These are phyloP conservation scores for Chimonanthus praecox DNA, from an alignment of 164 flowering plant species.

Conservation along the genomic window DNA sequence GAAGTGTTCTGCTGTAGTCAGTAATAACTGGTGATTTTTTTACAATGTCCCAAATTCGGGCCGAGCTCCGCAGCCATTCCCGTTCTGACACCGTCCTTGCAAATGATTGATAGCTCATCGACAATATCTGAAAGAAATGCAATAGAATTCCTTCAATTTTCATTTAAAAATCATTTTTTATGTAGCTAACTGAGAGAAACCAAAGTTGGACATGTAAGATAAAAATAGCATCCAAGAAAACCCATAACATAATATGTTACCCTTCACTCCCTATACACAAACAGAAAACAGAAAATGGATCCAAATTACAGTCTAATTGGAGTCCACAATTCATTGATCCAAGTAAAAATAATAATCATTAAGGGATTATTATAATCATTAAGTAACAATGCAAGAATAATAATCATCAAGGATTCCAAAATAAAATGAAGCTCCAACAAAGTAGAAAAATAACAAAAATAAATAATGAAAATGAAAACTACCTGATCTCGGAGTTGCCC, in stretches of 20 bases:
- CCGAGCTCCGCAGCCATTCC: conserved; percentile 80
- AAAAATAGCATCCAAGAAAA: not conserved
- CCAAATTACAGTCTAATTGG: no score
- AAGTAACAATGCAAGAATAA: no score
- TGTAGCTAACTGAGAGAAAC: not conserved
- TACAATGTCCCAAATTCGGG: conserved; percentile 77
- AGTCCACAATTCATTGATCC: no score
- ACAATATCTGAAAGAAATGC: conserved; percentile 43
- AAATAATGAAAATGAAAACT: not conserved
- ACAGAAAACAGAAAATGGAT: no score
- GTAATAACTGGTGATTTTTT: conserved; percentile 65
- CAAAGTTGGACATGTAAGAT: not conserved
- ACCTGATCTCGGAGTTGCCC: conserved; percentile 78
- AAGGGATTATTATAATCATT: no score
- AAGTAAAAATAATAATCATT: no score
- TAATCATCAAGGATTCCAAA: not conserved
- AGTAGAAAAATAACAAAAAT: no score
- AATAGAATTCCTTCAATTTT: not conserved
- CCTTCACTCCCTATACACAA: no score
- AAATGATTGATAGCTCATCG: conserved; percentile 58
- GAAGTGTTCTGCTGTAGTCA: conserved; percentile 62
- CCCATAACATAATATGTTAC: not conserved
- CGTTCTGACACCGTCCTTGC: conserved; percentile 73
- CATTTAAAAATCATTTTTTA: no score
- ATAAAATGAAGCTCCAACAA: no score